These are phyloP conservation scores for Paramarasmius palmivorus DNA, from an alignment of 1,284 basidiomycete species.

Conservation along the genomic window DNA sequence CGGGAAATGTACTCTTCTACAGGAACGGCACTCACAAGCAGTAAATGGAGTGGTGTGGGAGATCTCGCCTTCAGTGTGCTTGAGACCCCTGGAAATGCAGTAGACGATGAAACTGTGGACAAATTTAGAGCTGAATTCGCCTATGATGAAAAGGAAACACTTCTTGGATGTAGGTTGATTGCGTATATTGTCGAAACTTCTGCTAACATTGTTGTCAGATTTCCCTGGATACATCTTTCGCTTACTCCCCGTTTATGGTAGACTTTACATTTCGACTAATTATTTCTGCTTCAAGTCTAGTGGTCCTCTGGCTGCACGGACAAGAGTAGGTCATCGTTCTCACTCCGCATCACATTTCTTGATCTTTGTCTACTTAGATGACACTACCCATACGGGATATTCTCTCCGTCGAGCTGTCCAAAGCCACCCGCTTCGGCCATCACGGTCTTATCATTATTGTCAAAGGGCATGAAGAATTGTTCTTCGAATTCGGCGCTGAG, in stretches of 20 bases:
- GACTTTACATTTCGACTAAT: conserved; percentile 85
- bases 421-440: conserved; percentile 87
- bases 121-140: conserved; percentile 83
- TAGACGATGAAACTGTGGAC: conserved; percentile 68
- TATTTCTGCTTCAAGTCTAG: conserved; percentile 90
- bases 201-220: conserved; percentile 47
- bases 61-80: conserved; percentile 78
- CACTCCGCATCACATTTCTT: conserved; percentile 4
- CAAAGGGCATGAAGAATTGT: conserved; percentile 95
- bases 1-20: conserved; percentile 62
- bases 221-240: conserved; percentile 88
- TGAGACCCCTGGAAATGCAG: conserved; percentile 59
- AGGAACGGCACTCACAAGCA: conserved; percentile 27
- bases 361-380: conserved; percentile 62
- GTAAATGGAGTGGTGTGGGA: conserved; percentile 35
- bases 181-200: background rate
- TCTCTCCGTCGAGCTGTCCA: conserved; percentile 80
- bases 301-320: conserved; percentile 72
- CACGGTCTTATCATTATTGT: conserved; percentile 89
- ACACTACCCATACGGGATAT: conserved; percentile 90
- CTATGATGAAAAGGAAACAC: conserved; percentile 81
- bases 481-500: conserved; percentile 87
- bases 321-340: conserved; percentile 54
- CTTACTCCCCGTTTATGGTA: conserved; percentile 82
- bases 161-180: conserved; percentile 76